phyloP scores from a whole-genome alignment of 192 early-diverging fungal genomes.

The Geranomyces michiganensis region DNA sequence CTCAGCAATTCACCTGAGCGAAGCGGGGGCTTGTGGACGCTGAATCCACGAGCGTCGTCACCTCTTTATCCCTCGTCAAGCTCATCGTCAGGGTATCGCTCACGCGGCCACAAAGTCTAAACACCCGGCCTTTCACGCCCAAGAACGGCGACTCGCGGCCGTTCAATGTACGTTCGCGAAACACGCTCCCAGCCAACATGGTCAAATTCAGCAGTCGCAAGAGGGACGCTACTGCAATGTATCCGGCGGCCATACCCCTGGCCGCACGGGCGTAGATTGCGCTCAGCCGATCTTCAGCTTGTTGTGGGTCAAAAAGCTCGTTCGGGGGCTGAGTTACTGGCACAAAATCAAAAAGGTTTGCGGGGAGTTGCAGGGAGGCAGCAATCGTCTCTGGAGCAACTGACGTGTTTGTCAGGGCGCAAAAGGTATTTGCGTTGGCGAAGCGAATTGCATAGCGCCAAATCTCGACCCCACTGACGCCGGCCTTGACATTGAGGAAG shows the following conservation, averaged over 20 bases:
- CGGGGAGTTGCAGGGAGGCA: not conserved
- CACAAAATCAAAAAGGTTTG: conserved; percentile 21
- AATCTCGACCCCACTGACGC: not conserved
- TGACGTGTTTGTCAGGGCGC: conserved; percentile 15
- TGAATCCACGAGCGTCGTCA: not conserved
- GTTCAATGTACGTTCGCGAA: conserved; percentile 17
- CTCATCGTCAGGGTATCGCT: conserved; percentile 28
- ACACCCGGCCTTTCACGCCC: conserved; percentile 27
- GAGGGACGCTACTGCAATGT: conserved; percentile 23
- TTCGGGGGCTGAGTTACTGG: not conserved
- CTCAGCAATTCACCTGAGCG: too few relatives aligned
- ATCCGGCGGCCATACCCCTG: conserved; percentile 21
- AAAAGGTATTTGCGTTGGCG: conserved; percentile 23
- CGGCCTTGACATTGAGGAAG: conserved; percentile 8
- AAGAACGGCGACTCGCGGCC: conserved; percentile 21
- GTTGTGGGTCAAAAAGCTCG: not conserved
- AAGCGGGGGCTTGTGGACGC: too few relatives aligned
- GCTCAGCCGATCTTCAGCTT: conserved; percentile 13
- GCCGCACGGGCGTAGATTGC: conserved; percentile 16
- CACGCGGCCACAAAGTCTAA: conserved; percentile 20
- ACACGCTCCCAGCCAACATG: conserved; percentile 17
- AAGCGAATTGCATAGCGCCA: conserved; percentile 17
- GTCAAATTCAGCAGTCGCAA: conserved; percentile 27
- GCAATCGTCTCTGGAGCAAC: conserved; percentile 23
- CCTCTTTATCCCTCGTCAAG: conserved; percentile 17